A percentile compares a stretch with the other conserved stretches of the same genome.
These are phyloP conservation scores for Exophiala phaeomuriformis DNA, from an alignment of 2,329 filamentous ascomycete genomes.

Conservation along the genomic window DNA sequence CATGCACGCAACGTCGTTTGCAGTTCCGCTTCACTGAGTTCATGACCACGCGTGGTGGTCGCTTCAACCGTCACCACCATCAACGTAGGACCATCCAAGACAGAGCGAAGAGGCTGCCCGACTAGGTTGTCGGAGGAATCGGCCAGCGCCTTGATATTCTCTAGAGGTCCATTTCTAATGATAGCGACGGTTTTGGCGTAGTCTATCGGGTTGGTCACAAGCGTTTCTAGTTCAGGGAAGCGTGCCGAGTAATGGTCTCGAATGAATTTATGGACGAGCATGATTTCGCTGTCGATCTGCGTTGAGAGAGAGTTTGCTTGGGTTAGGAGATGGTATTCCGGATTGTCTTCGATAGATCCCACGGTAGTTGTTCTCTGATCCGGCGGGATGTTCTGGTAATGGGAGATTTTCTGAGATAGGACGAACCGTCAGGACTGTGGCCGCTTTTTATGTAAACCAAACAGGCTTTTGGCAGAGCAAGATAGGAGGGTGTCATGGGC, in stretches of 20 bases:
- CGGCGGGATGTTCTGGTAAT: constrained; percentile 64
- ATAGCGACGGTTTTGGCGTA: constrained; percentile 94
- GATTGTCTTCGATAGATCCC: constrained; percentile 84
- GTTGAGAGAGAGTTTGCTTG: constrained; percentile 86
- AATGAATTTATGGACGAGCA: constrained; percentile 90
- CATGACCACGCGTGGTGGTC: constrained; percentile 74
- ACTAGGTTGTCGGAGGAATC: constrained; percentile 71
- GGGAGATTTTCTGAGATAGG: constrained; percentile 65
- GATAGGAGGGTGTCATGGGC: constrained; percentile 33
- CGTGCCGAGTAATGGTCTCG: constrained; percentile 90
- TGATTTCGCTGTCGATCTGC: constrained; percentile 86
- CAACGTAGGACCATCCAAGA: constrained; percentile 79
- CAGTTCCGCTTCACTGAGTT: constrained; percentile 69
- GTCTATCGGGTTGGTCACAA: constrained; percentile 86
- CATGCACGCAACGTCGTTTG: constrained; percentile 68
- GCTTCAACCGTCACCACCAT: constrained; percentile 97
- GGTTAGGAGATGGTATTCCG: constrained; percentile 80
- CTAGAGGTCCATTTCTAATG: constrained; percentile 83
- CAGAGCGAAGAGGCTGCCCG: constrained; percentile 64
- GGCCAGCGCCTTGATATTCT: constrained; percentile 75
- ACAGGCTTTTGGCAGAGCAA: constrained; percentile 26
- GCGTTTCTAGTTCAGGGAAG: constrained; percentile 84
- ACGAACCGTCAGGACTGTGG: constrained; percentile 61
- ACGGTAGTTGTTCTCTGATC: constrained; percentile 58
- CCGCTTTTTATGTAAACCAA: constrained; percentile 58